Percentiles rank a stretch among this genome's conserved stretches.
phyloP scores from a whole-genome alignment of 352 stramenopile species.

The Pythium monospermum region DNA sequence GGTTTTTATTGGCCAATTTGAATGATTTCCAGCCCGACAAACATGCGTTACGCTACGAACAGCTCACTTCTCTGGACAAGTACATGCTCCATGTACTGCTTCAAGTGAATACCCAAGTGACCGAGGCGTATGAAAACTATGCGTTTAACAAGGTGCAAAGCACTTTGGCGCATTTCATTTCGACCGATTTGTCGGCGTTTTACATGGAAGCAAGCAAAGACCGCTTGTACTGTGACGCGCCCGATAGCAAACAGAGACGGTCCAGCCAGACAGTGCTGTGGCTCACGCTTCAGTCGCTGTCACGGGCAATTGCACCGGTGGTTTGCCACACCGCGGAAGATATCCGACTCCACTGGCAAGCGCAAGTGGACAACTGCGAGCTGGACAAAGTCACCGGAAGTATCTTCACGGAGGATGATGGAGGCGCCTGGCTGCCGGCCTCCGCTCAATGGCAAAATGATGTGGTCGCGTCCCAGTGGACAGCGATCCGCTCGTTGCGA shows the following conservation, averaged over 20 bases:
- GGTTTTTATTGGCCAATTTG: constrained; percentile 96
- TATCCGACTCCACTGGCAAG: constrained; percentile 88
- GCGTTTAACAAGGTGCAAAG: constrained; percentile 93
- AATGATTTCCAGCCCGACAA: constrained; percentile 88
- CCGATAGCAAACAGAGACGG: constrained; percentile 73
- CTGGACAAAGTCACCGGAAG: constrained; percentile 57
- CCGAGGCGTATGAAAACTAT: constrained; percentile 74
- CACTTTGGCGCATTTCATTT: constrained; percentile 90
- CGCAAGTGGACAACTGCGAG: constrained; percentile 37
- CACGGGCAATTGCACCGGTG: constrained; percentile 81
- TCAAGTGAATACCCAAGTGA: constrained; percentile 77
- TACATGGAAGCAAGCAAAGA: constrained; percentile 98
- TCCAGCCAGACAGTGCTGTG: constrained; percentile 87
- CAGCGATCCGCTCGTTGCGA: constrained; percentile 83
- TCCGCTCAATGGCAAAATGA: constrained; percentile 47
- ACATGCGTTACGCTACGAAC: constrained; percentile 80
- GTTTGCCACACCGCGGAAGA: constrained; percentile 96
- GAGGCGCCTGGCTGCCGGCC: constrained; percentile 52
- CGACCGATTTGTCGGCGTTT: constrained; percentile 95
- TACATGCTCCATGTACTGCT: constrained; percentile 94
- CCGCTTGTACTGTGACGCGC: constrained; percentile 93
- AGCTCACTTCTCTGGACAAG: constrained; percentile 91
- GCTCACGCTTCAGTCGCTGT: constrained; percentile 57
- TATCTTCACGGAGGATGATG: constrained; percentile 67
- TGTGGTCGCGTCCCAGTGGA: constrained; percentile 76